A percentile compares a stretch with the other conserved stretches of the same genome.
Evolutionary conservation across 768 basidiomycete species (phyloP).

Genomic region (Lentinula edodes): DNA sequence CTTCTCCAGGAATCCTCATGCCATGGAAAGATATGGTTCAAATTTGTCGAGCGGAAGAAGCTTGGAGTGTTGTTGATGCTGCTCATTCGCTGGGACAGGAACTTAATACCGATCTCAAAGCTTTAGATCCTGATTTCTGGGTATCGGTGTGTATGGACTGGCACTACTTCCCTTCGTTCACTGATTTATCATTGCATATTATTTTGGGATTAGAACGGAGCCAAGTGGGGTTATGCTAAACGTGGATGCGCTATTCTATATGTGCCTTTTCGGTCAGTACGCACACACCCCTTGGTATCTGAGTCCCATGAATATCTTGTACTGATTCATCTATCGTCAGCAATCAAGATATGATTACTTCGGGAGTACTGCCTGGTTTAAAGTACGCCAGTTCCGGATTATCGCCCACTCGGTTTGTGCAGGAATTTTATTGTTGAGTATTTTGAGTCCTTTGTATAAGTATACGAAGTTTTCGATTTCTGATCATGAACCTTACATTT

Average conservation of each 20-base stretch:
- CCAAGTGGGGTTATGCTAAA: slow-evolving; percentile 81
- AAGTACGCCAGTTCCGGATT: slow-evolving; percentile 39
- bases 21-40: slow-evolving; percentile 75
- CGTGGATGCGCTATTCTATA: slow-evolving; percentile 68
- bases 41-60: slow-evolving; percentile 57
- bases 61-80: slow-evolving; percentile 69
- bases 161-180: no score
- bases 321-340: not conserved
- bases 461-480: not conserved
- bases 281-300: slow-evolving; percentile 4
- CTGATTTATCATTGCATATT: no score
- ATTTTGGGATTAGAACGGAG: slow-evolving; percentile 51
- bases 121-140: slow-evolving; percentile 70
- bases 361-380: slow-evolving; percentile 53
- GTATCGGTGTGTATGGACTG: slow-evolving; percentile 45
- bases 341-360: slow-evolving; percentile 58
- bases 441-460: no score
- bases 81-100: slow-evolving; percentile 84
- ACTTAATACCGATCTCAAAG: slow-evolving; percentile 51
- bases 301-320: not conserved
- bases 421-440: slow-evolving; percentile 34
- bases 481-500: not conserved
- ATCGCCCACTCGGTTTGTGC: slow-evolving; percentile 30
- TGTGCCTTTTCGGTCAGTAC: slow-evolving; percentile 47
- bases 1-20: slow-evolving; percentile 59